These are phyloP conservation scores for Simplicillium aogashimaense DNA, from an alignment of 2,329 filamentous ascomycete species.

Conservation along the genomic window DNA sequence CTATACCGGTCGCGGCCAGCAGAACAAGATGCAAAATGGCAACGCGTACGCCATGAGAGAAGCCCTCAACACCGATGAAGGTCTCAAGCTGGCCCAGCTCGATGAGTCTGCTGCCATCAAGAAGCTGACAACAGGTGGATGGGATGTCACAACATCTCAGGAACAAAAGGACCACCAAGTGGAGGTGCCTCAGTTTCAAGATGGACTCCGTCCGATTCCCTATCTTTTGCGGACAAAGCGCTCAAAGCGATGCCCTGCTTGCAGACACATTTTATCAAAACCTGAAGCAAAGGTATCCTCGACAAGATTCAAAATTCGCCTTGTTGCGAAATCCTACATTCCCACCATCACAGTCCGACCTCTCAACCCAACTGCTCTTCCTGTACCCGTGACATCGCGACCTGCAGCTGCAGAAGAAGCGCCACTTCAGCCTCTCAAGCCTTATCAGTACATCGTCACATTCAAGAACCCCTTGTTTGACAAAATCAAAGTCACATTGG, in stretches of 20 bases:
- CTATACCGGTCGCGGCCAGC: slow-evolving; percentile 59
- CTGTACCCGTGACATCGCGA: slow-evolving; percentile 23
- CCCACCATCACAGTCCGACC: slow-evolving; percentile 69
- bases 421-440: slow-evolving; percentile 44
- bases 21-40: slow-evolving; percentile 54
- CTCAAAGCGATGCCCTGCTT: slow-evolving; percentile 84
- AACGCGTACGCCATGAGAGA: slow-evolving; percentile 73
- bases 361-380: slow-evolving; percentile 30
- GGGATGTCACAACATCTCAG: slow-evolving; percentile 48
- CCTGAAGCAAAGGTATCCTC: slow-evolving; percentile 85
- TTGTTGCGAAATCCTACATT: slow-evolving; percentile 82
- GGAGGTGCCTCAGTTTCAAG: slow-evolving; percentile 52
- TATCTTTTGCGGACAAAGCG: slow-evolving; percentile 83
- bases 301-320: slow-evolving; percentile 83
- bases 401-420: slow-evolving; percentile 19
- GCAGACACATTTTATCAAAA: slow-evolving; percentile 90
- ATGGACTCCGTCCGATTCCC: slow-evolving; percentile 71
- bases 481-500: slow-evolving; percentile 74
- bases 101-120: slow-evolving; percentile 54
- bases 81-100: slow-evolving; percentile 52
- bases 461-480: slow-evolving; percentile 95
- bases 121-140: slow-evolving; percentile 48
- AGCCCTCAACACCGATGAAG: slow-evolving; percentile 60
- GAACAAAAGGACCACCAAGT: slow-evolving; percentile 39
- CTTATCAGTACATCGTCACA: slow-evolving; percentile 75